Conservation (phyloP, 495 filamentous ascomycete species). For the Amniculicola lignicola region DNA sequence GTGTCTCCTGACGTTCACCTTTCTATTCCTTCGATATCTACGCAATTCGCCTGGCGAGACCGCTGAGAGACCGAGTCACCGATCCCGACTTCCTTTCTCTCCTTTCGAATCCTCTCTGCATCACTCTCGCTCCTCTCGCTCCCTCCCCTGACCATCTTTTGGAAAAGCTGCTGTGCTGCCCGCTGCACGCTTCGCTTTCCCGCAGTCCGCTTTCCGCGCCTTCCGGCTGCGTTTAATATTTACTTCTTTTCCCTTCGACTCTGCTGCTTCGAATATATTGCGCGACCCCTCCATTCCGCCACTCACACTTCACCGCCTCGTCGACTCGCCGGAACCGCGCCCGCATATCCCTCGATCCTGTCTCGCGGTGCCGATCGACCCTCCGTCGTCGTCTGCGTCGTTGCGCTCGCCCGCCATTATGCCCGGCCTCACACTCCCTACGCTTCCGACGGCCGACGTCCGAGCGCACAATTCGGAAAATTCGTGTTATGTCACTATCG, state of each 20-base stretch:
- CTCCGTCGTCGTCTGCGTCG: no score
- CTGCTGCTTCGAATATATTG: conserved; percentile 15
- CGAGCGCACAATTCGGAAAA: conserved; percentile 71
- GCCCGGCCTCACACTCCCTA: conserved; percentile 63
- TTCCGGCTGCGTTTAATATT: neutral
- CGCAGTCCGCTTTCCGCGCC: neutral
- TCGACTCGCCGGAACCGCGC: neutral
- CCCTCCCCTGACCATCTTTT: neutral
- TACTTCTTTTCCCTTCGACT: neutral
- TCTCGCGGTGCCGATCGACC: no score
- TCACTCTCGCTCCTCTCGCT: neutral
- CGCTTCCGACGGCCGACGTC: conserved; percentile 73
- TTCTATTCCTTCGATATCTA: neutral
- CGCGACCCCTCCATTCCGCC: conserved; percentile 1
- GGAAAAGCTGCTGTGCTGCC: no score
- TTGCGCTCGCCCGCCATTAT: conserved; percentile 19
- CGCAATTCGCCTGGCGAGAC: neutral
- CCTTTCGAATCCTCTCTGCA: neutral
- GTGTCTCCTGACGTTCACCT: conserved; percentile 1
- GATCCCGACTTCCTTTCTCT: neutral
- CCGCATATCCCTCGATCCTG: conserved; percentile 45
- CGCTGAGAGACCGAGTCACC: neutral
- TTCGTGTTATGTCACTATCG: conserved; percentile 91
- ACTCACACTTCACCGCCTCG: neutral
- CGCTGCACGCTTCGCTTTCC: no score